A percentile compares a stretch with the other conserved stretches of the same genome.
Evolutionary conservation across 1,139 yeast species (phyloP).

Genomic region (Cylindricascospora bacillispora): DNA sequence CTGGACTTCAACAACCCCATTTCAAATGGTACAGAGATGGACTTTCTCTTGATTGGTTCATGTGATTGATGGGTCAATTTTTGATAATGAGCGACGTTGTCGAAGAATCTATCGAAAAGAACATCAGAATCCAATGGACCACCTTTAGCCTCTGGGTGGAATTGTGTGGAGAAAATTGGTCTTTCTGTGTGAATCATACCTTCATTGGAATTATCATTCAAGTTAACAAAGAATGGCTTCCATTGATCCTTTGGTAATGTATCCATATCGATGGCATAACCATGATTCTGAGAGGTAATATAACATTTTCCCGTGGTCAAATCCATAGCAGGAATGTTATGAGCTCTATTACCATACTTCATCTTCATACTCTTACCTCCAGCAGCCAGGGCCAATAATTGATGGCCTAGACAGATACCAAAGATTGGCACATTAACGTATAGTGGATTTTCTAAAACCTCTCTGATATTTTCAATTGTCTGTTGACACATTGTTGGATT

Average conservation of each 20-base stretch:
- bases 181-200: conserved; percentile 82
- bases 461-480: conserved; percentile 64
- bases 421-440: conserved; percentile 70
- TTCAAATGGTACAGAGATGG: neutral
- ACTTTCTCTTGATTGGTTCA: no score
- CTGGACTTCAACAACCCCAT: conserved; percentile 22
- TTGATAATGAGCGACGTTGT: conserved; percentile 44
- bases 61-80: no score
- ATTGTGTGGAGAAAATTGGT: conserved; percentile 92
- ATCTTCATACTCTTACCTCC: conserved; percentile 89
- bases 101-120: conserved; percentile 81
- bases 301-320: conserved; percentile 84
- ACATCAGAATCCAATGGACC: conserved; percentile 91
- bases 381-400: conserved; percentile 81
- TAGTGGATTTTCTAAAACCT: conserved; percentile 45
- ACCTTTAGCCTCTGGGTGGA: conserved; percentile 99
- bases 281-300: conserved; percentile 96
- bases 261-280: conserved; percentile 82
- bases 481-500: conserved; percentile 89
- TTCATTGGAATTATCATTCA: conserved; percentile 92
- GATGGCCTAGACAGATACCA: conserved; percentile 97
- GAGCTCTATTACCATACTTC: conserved; percentile 97
- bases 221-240: conserved; percentile 77
- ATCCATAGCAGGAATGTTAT: conserved; percentile 92
- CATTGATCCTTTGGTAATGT: conserved; percentile 61